A percentile compares a stretch with the other conserved stretches of the same genome.
Evolutionary conservation across 2,329 filamentous ascomycete genomes (phyloP).

Genomic region (Alternaria triticimaculans): DNA sequence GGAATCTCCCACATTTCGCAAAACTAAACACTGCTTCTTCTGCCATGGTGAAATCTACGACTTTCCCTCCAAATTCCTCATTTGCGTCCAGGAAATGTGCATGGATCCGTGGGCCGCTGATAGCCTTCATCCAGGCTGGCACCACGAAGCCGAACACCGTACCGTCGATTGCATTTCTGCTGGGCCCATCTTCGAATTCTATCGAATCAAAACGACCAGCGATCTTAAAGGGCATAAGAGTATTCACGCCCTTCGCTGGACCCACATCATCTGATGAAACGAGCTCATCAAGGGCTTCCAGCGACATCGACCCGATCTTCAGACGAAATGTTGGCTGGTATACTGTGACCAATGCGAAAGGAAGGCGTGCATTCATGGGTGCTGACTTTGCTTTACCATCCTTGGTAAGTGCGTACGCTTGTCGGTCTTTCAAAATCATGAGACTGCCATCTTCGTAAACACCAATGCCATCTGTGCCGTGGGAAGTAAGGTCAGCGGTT

Average conservation of each 20-base stretch:
- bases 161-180: slow-evolving; percentile 42
- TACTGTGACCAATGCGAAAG: slow-evolving; percentile 52
- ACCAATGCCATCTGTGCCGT: slow-evolving; percentile 53
- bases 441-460: slow-evolving; percentile 51
- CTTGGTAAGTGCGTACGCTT: slow-evolving; percentile 42
- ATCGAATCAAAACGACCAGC: slow-evolving; percentile 47
- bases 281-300: slow-evolving; percentile 25
- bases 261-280: slow-evolving; percentile 21
- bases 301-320: slow-evolving; percentile 27
- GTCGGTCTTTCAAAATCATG: slow-evolving; percentile 46
- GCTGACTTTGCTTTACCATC: slow-evolving; percentile 42
- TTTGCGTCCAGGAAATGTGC: slow-evolving; percentile 42
- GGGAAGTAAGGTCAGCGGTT: slow-evolving; percentile 48
- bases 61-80: slow-evolving; percentile 44
- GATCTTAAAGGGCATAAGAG: slow-evolving; percentile 50
- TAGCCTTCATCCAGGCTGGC: slow-evolving; percentile 50
- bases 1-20: slow-evolving; percentile 52
- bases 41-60: slow-evolving; percentile 48
- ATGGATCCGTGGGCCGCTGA: slow-evolving; percentile 50
- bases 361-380: slow-evolving; percentile 42
- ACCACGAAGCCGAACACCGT: slow-evolving; percentile 51
- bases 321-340: slow-evolving; percentile 47
- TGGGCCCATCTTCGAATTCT: slow-evolving; percentile 27
- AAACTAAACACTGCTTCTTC: slow-evolving; percentile 46
- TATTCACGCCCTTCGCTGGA: slow-evolving; percentile 44